Evolutionary conservation across 2,329 filamentous ascomycete genomes (phyloP).

Genomic region (Teratosphaeria viscida): DNA sequence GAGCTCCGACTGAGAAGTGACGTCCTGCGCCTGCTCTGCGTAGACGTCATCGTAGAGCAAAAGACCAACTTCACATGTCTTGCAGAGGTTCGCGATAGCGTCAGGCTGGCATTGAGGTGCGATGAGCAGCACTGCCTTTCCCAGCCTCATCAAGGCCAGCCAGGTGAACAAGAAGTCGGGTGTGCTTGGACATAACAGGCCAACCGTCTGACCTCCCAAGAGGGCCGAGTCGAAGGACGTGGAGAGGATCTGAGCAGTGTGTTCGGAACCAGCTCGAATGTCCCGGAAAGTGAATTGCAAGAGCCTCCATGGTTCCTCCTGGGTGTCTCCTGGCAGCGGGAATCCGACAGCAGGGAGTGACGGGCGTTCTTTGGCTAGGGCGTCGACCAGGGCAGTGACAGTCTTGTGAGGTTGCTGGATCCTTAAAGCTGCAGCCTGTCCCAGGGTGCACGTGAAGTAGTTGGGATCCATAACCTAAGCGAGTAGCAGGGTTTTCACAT

Average conservation of each 20-base stretch:
- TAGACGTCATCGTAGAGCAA: slow-evolving; percentile 40
- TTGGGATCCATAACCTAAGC: slow-evolving; percentile 24
- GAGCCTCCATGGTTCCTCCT: slow-evolving; percentile 8
- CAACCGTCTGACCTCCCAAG: slow-evolving; percentile 30
- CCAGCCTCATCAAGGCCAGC: slow-evolving; percentile 48
- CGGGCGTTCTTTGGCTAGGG: slow-evolving; percentile 32
- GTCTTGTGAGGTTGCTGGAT: slow-evolving; percentile 31
- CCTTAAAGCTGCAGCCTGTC: slow-evolving; percentile 37
- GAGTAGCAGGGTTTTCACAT: not conserved
- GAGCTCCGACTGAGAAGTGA: not conserved
- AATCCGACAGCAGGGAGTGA: slow-evolving; percentile 42
- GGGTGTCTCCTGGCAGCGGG: slow-evolving; percentile 23
- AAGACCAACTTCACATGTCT: slow-evolving; percentile 30
- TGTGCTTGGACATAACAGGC: slow-evolving; percentile 47
- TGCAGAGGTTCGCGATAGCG: slow-evolving; percentile 46
- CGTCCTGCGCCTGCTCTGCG: slow-evolving; percentile 13
- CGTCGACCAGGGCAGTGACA: slow-evolving; percentile 42
- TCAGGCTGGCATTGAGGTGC: slow-evolving; percentile 39
- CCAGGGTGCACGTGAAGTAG: slow-evolving; percentile 54
- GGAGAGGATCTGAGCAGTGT: slow-evolving; percentile 26
- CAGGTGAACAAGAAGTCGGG: slow-evolving; percentile 49
- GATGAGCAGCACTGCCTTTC: slow-evolving; percentile 46
- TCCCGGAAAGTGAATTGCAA: slow-evolving; percentile 29
- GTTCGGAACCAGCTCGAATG: slow-evolving; percentile 24
- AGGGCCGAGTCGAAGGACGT: slow-evolving; percentile 5